Evolutionary conservation across 352 stramenopile genomes (phyloP), one percentile per base, ranked within the genome.

Genomic region (Thalassiosira pacifica): DNA sequence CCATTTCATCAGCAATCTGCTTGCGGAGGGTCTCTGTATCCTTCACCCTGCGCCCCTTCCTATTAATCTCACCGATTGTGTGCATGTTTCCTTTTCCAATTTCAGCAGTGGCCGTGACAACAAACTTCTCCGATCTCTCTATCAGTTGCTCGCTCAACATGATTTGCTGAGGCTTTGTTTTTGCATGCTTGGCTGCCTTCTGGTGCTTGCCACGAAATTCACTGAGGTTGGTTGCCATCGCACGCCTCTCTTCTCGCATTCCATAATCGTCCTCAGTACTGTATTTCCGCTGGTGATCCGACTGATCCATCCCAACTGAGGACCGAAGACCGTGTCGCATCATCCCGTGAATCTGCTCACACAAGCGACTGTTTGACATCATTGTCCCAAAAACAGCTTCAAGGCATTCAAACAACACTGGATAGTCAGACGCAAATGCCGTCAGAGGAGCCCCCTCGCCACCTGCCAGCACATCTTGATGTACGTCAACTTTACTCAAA

Each of bases 301-400:
- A 5, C n/a, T 57, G 45, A 57, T 57, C 45, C 45, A 57, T 57
- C 16, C 45, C 45, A 22, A n/a, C n/a, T 5, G 5, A 5, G n/a
- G 2, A 4, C 16, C 19, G 10, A 13, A 57, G 45, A n/a, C 45
- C 55, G 31, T 64, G 55, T 18, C 55, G 5, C 42, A 57, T 72
- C 52, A 70, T 79, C n/a, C 70, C 70, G 26, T 78, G 69, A 8
- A 70, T 45, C 29, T 78, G 69, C 24, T 78, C 69, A 55, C 48
- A 69, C 6, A 79, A 55, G 10, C 70, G 53, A 26, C 52, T 68
- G 55, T 79, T 79, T 48, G 70, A 79, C 70, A 60, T 53, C 70
- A 79, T 79, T 55, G 59, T 34, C 24, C 70, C 55, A 55, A 79
- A 70, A 1, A 79, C 52, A 27, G 70, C 70, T 9, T 79, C 3